These are phyloP conservation scores for Corylus americana DNA, from an alignment of 306 rosid species.

Conservation along the genomic window DNA sequence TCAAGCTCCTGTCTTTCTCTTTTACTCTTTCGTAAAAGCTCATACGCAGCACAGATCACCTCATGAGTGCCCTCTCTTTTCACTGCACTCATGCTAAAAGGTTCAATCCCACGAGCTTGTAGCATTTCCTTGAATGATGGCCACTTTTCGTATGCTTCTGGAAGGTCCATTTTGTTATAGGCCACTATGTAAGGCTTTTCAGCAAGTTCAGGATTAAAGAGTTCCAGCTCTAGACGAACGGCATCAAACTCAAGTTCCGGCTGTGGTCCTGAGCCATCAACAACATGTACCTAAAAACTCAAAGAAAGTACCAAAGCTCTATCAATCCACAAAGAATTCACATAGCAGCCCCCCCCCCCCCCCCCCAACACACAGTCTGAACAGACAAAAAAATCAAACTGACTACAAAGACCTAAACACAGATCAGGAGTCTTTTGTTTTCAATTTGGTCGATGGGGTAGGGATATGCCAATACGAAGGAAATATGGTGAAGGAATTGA, in stretches of 20 bases:
- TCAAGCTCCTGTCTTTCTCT: constrained; percentile 46
- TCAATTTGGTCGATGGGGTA: background rate
- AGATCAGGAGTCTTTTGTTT: background rate
- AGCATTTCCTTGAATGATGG: constrained; percentile 67
- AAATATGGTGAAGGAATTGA: constrained; percentile 5
- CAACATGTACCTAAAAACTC: constrained; percentile 70
- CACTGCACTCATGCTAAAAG: constrained; percentile 87
- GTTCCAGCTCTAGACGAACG: constrained; percentile 84
- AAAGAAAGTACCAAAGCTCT: constrained; percentile 11
- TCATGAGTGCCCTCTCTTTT: constrained; percentile 77
- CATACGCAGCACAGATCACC: constrained; percentile 69
- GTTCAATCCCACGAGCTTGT: constrained; percentile 63
- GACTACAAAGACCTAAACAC: background rate
- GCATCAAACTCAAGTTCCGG: constrained; percentile 95
- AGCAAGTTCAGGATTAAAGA: constrained; percentile 87
- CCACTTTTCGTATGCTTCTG: constrained; percentile 90
- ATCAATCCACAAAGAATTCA: background rate
- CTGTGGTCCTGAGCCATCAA: constrained; percentile 88
- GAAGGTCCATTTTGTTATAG: constrained; percentile 94
- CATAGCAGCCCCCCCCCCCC: background rate
- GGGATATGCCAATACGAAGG: background rate
- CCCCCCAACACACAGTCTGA: background rate
- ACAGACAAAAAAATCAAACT: background rate
- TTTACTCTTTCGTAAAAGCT: constrained; percentile 59
- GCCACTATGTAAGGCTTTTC: constrained; percentile 89